A percentile compares a stretch with the other conserved stretches of the same genome.
These are phyloP conservation scores for Xenosphaeropsis pyriputrescens DNA, from an alignment of 2,329 filamentous ascomycete genomes.

Conservation along the genomic window DNA sequence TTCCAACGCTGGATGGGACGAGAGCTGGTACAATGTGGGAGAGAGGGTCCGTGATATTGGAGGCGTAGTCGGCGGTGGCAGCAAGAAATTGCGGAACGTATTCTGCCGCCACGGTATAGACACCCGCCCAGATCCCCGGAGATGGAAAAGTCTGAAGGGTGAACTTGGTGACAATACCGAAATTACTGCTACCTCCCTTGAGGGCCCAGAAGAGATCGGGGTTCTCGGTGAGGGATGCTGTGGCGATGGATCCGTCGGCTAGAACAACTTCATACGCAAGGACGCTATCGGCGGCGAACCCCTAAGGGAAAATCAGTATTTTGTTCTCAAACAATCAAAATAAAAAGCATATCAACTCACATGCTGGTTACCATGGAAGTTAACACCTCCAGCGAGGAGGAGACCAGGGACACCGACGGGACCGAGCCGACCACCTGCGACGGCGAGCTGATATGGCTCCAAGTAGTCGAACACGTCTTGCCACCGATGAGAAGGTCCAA, in stretches of 20 bases:
- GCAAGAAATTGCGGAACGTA: constrained; percentile 9
- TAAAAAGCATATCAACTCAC: too few species aligned
- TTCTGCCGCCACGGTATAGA: constrained; percentile 9
- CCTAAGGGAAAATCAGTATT: too few species aligned
- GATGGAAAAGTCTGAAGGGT: constrained; percentile 2
- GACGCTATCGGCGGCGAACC: constrained; percentile 11
- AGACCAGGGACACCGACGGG: constrained; percentile 3
- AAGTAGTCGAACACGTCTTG: constrained; percentile 3
- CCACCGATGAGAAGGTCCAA: constrained; percentile 20
- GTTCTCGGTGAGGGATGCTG: constrained; percentile 5
- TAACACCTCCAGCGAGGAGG: constrained; percentile 4
- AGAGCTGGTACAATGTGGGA: constrained; percentile 12
- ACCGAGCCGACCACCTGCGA: constrained; percentile 3
- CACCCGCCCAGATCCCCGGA: constrained; percentile 6
- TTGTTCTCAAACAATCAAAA: too few species aligned
- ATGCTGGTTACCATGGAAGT: background rate
- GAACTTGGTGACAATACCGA: constrained; percentile 6
- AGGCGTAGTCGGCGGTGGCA: constrained; percentile 11
- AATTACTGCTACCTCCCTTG: constrained; percentile 9
- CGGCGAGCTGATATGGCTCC: constrained; percentile 1
- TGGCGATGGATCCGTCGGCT: constrained; percentile 7
- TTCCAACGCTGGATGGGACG: constrained; percentile 6
- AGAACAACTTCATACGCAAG: constrained; percentile 7
- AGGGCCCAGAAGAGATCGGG: constrained; percentile 11
- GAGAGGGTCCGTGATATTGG: constrained; percentile 10